These are phyloP conservation scores for Mycena maculata DNA, from an alignment of 768 basidiomycete genomes.

Conservation along the genomic window DNA sequence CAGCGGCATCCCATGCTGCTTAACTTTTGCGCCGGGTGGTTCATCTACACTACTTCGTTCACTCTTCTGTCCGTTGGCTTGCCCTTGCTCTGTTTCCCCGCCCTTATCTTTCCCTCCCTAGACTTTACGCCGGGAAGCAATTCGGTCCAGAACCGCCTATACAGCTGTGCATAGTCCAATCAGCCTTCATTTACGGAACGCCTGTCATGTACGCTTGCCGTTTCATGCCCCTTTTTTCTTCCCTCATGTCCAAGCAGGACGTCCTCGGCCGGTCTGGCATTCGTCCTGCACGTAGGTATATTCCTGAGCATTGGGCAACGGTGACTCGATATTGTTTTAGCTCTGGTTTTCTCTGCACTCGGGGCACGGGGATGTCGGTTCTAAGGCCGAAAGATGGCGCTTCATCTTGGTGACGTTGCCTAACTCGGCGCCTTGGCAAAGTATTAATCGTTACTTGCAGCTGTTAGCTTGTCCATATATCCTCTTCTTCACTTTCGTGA, in stretches of 20 bases:
- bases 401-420: constrained; percentile 3
- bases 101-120: neutral
- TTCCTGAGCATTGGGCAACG: neutral
- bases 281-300: constrained; percentile 7
- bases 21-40: constrained; percentile 14
- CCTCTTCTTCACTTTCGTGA: neutral
- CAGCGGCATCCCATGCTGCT: constrained; percentile 14
- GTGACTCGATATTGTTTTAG: neutral
- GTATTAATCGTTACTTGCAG: neutral
- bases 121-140: constrained; percentile 20
- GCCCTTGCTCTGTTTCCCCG: neutral
- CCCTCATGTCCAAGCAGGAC: neutral
- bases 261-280: constrained; percentile 10
- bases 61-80: constrained; percentile 12
- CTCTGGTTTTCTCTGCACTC: constrained; percentile 6
- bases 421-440: neutral
- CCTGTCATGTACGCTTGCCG: constrained; percentile 1
- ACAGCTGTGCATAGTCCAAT: constrained; percentile 15
- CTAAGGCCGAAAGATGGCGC: neutral
- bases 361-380: neutral
- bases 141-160: constrained; percentile 11
- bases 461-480: constrained; percentile 17
- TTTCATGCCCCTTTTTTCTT: neutral
- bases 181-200: constrained; percentile 14
- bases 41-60: constrained; percentile 11